These are phyloP conservation scores for Rosa lucieae DNA, from an alignment of 306 rosid genomes.

Conservation along the genomic window DNA sequence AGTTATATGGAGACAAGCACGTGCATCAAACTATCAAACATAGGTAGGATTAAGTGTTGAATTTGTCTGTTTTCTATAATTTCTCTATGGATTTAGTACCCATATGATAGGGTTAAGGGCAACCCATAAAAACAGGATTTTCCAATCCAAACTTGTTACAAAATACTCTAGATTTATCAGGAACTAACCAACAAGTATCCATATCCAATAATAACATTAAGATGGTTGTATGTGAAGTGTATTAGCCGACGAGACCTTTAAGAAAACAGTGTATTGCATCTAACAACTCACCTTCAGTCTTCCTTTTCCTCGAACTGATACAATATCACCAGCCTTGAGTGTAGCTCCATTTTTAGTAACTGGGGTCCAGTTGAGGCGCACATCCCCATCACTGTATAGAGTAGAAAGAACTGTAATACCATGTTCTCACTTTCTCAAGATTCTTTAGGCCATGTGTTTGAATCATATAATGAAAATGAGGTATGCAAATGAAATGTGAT, in stretches of 20 bases:
- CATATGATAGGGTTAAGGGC: not conserved
- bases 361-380: conserved; percentile 85
- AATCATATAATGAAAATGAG: not conserved
- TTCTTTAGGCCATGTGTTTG: not conserved
- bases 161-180: not conserved
- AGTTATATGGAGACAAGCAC: not conserved
- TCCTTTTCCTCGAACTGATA: conserved; percentile 83
- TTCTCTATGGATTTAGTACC: not conserved
- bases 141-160: not conserved
- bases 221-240: not conserved
- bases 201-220: not conserved
- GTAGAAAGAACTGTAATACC: conserved; percentile 9
- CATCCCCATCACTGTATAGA: conserved; percentile 66
- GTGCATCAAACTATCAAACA: not conserved
- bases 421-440: not conserved
- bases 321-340: conserved; percentile 78
- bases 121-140: not conserved
- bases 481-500: not conserved
- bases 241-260: conserved; percentile 10
- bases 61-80: not conserved
- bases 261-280: conserved; percentile 16
- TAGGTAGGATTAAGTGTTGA: not conserved
- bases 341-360: conserved; percentile 69
- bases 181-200: not conserved
- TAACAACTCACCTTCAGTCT: conserved; percentile 64